These are phyloP conservation scores for Piper longum DNA, from an alignment of 164 flowering plant genomes.

Conservation along the genomic window DNA sequence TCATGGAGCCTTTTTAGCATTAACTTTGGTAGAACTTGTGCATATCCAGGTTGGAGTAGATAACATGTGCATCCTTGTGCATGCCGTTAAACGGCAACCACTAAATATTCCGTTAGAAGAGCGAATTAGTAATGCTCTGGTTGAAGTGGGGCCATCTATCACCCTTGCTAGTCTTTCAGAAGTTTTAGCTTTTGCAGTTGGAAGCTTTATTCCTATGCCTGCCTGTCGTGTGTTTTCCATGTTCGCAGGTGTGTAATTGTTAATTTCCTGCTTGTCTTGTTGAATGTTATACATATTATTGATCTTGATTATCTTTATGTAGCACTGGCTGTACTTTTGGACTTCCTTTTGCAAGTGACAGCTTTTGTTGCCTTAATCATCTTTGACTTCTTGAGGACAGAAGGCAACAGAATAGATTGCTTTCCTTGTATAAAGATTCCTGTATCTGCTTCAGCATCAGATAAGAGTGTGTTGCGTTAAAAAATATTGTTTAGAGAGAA, in stretches of 20 bases:
- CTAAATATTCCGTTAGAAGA: constrained; percentile 67
- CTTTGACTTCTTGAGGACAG: constrained; percentile 75
- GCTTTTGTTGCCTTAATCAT: constrained; percentile 93
- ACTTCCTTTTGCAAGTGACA: constrained; percentile 92
- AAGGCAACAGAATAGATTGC: constrained; percentile 77
- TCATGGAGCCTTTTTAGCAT: no score
- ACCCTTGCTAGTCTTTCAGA: constrained; percentile 88
- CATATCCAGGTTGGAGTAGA: constrained; percentile 84
- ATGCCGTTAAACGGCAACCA: constrained; percentile 84
- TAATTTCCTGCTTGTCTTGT: background rate
- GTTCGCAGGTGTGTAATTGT: constrained; percentile 75
- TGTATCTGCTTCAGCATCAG: constrained; percentile 26
- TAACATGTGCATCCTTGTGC: constrained; percentile 94
- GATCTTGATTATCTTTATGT: constrained; percentile 2
- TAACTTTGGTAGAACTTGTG: background rate
- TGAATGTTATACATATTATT: background rate
- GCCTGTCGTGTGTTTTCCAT: constrained; percentile 97
- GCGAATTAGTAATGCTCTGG: constrained; percentile 83
- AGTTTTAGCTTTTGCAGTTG: constrained; percentile 96
- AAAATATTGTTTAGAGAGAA: background rate
- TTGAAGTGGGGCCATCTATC: constrained; percentile 95
- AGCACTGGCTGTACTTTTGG: constrained; percentile 94
- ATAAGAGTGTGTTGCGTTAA: constrained; percentile 28
- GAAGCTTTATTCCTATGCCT: constrained; percentile 95
- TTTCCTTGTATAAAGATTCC: constrained; percentile 67